Conservation (phyloP, 2,329 filamentous ascomycete species). For the Pseudopyrenochaeta lycopersici region DNA sequence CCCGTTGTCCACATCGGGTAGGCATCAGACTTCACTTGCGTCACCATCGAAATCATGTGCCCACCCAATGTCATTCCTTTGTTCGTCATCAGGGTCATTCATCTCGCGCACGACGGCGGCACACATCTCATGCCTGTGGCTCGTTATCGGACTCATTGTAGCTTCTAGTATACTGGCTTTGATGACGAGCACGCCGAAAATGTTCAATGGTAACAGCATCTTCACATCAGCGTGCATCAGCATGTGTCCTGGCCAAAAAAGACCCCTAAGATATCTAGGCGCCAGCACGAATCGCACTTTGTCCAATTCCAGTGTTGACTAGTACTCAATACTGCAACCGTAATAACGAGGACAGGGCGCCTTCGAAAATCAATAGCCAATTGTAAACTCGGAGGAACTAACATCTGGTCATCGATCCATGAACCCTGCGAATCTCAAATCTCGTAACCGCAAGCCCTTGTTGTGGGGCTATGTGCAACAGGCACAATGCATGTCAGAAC, state of each 20-base stretch:
- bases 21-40: constrained; percentile 14
- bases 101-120: constrained; percentile 6
- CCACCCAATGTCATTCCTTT: constrained; percentile 5
- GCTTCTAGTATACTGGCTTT: background rate
- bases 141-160: background rate
- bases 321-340: background rate
- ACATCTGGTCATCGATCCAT: background rate
- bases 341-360: background rate
- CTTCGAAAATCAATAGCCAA: background rate
- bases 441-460: constrained; percentile 14
- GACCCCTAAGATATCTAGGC: constrained; percentile 1
- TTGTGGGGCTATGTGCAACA: constrained; percentile 17
- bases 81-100: constrained; percentile 3
- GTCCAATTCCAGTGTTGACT: background rate
- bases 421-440: constrained; percentile 1
- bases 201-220: background rate
- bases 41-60: constrained; percentile 13
- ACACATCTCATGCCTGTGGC: constrained; percentile 23
- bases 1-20: constrained; percentile 8
- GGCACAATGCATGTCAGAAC: constrained; percentile 40
- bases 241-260: background rate
- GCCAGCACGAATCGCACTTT: background rate
- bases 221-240: background rate
- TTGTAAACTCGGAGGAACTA: background rate
- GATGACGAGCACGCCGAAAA: background rate